Percentiles rank a stretch among this genome's conserved stretches.
Conservation (phyloP, 2,329 filamentous ascomycete species). For the Epichloe sp. region DNA sequence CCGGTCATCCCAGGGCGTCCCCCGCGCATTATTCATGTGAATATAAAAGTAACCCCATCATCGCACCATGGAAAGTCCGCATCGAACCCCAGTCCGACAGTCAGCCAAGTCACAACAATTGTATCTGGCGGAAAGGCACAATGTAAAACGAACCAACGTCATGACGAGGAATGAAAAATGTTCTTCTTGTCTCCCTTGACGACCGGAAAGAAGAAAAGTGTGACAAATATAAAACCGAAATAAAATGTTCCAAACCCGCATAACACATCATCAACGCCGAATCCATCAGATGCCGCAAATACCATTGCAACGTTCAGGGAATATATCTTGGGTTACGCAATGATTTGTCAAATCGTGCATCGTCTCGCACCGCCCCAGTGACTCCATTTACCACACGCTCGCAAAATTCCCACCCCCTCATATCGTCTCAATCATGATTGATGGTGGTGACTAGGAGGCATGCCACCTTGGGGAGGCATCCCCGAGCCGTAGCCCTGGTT, state of each 20-base stretch:
- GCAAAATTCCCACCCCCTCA: neutral
- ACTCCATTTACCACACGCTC: neutral
- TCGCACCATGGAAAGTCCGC: neutral
- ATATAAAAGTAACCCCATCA: neutral
- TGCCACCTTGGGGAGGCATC: conserved; percentile 67
- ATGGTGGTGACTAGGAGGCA: conserved; percentile 73
- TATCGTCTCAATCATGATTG: conserved; percentile 43
- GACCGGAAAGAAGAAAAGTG: conserved; percentile 1
- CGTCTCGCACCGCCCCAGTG: neutral
- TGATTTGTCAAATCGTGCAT: conserved; percentile 5
- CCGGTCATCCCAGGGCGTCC: neutral
- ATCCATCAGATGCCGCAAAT: conserved; percentile 28
- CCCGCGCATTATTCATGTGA: neutral
- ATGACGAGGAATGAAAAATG: neutral
- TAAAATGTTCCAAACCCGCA: conserved; percentile 9
- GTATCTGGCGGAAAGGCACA: neutral
- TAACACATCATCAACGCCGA: conserved; percentile 29
- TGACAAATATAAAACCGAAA: conserved; percentile 10
- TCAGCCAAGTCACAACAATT: neutral
- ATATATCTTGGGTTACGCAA: conserved; percentile 15
- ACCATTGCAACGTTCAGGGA: conserved; percentile 21
- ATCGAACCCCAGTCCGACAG: neutral
- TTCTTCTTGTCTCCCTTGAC: neutral
- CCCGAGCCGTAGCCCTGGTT: conserved; percentile 56
- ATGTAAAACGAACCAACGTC: neutral